Conservation (phyloP, 352 stramenopile species). For the Globisporangium alternatum region DNA sequence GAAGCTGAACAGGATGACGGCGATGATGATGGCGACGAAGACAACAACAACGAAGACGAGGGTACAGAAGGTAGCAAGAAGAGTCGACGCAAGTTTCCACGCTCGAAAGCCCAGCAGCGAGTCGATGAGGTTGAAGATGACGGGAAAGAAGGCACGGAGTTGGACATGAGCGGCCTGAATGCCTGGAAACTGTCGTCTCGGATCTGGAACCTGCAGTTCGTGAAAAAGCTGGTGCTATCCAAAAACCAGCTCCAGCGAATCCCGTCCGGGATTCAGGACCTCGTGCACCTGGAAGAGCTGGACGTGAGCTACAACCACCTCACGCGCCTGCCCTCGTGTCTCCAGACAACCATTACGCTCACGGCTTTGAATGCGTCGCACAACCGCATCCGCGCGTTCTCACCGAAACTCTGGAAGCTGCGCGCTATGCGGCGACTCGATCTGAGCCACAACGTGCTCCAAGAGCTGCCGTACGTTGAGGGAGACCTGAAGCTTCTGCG, state of each 20-base stretch:
- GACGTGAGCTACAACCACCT: slow-evolving; percentile 63
- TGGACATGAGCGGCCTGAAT: slow-evolving; percentile 56
- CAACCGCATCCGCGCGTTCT: slow-evolving; percentile 62
- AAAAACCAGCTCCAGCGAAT: slow-evolving; percentile 56
- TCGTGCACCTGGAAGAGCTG: slow-evolving; percentile 47
- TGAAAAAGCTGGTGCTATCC: slow-evolving; percentile 39
- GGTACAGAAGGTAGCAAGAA: slow-evolving; percentile 9
- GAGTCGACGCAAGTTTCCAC: slow-evolving; percentile 31
- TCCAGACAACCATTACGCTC: slow-evolving; percentile 60
- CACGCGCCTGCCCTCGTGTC: slow-evolving; percentile 52
- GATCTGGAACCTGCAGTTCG: slow-evolving; percentile 63
- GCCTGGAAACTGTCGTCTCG: slow-evolving; percentile 55
- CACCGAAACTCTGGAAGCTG: slow-evolving; percentile 67
- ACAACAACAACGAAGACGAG: slow-evolving; percentile 8
- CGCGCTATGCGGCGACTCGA: slow-evolving; percentile 39
- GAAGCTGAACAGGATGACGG: slow-evolving; percentile 20
- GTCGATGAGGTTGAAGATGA: slow-evolving; percentile 54
- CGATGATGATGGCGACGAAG: slow-evolving; percentile 21
- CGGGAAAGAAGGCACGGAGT: slow-evolving; percentile 14
- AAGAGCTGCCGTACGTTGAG: slow-evolving; percentile 58
- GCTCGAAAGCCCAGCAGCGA: slow-evolving; percentile 53
- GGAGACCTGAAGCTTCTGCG: slow-evolving; percentile 66
- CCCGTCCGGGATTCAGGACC: slow-evolving; percentile 71
- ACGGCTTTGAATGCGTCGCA: slow-evolving; percentile 41
- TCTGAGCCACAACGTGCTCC: slow-evolving; percentile 50